phyloP scores from a whole-genome alignment of 2,329 filamentous ascomycete species.

The Aspergillus flavus region DNA sequence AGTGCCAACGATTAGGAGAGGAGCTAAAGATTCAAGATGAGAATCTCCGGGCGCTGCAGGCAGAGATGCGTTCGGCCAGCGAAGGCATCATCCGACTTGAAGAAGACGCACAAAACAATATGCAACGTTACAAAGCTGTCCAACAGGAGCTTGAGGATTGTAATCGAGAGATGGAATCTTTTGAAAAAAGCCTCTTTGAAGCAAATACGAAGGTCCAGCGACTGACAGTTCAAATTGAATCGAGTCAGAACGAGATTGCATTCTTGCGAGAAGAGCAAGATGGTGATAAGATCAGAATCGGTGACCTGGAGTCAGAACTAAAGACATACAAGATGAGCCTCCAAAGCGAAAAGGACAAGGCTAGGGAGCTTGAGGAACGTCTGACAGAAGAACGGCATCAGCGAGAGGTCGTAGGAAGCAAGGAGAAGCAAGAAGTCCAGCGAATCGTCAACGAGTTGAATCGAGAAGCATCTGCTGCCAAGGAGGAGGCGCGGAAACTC shows the following conservation, averaged over 20 bases:
- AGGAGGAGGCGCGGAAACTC: constrained; percentile 81
- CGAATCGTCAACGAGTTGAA: constrained; percentile 93
- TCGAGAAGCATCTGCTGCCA: constrained; percentile 74
- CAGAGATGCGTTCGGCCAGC: constrained; percentile 90
- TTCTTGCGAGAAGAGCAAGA: constrained; percentile 98
- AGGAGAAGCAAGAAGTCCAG: constrained; percentile 94
- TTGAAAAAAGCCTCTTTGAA: constrained; percentile 83
- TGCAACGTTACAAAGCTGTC: constrained; percentile 76
- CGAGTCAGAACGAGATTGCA: constrained; percentile 86
- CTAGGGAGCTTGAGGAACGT: constrained; percentile 71
- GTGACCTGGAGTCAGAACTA: constrained; percentile 82
- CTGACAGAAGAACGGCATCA: constrained; percentile 80
- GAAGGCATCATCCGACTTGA: constrained; percentile 84
- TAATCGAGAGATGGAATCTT: constrained; percentile 81
- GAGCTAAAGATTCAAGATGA: constrained; percentile 78
- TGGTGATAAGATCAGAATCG: constrained; percentile 95
- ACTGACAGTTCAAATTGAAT: constrained; percentile 88
- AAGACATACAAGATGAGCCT: constrained; percentile 76
- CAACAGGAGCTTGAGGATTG: constrained; percentile 81
- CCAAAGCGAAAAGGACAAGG: constrained; percentile 81
- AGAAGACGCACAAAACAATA: constrained; percentile 80
- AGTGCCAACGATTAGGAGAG: constrained; percentile 68
- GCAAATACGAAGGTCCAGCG: constrained; percentile 85
- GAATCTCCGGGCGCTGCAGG: constrained; percentile 87
- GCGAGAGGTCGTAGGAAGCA: constrained; percentile 79